phyloP scores from a whole-genome alignment of 1,284 basidiomycete genomes.

The Acaromyces ingoldii region DNA sequence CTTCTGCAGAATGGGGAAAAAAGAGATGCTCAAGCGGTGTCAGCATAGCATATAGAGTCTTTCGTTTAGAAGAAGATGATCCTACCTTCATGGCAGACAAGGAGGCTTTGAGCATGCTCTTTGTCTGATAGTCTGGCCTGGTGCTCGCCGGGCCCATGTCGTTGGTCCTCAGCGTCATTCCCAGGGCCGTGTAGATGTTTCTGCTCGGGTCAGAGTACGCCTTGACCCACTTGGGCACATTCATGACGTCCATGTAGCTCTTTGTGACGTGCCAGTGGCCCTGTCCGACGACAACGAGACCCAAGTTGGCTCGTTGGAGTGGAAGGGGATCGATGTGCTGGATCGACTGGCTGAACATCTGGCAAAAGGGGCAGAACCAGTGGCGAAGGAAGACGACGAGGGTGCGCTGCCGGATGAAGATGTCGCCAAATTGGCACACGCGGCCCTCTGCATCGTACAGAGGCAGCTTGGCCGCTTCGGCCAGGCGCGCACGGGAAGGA shows the following conservation, averaged over 20 bases:
- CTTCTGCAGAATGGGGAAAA: conserved; percentile 37
- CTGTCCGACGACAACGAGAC: conserved; percentile 71
- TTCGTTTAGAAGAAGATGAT: not conserved
- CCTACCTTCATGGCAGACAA: conserved; percentile 63
- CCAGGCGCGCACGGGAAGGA: not conserved
- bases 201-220: conserved; percentile 72
- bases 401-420: conserved; percentile 64
- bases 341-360: conserved; percentile 75
- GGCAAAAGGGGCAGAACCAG: conserved; percentile 66
- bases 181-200: conserved; percentile 66
- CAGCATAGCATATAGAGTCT: not conserved
- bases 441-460: conserved; percentile 11
- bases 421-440: conserved; percentile 65
- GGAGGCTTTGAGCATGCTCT: conserved; percentile 63
- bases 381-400: conserved; percentile 59
- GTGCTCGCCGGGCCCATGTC: conserved; percentile 57
- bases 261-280: conserved; percentile 68
- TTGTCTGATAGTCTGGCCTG: conserved; percentile 63
- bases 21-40: not conserved
- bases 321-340: conserved; percentile 58
- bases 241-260: conserved; percentile 63
- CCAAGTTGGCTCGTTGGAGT: conserved; percentile 59
- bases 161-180: conserved; percentile 63
- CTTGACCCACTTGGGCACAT: conserved; percentile 53
- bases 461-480: conserved; percentile 1